Evolutionary conservation across 2,329 filamentous ascomycete genomes (phyloP).

Genomic region (Epichloe glyceriae): DNA sequence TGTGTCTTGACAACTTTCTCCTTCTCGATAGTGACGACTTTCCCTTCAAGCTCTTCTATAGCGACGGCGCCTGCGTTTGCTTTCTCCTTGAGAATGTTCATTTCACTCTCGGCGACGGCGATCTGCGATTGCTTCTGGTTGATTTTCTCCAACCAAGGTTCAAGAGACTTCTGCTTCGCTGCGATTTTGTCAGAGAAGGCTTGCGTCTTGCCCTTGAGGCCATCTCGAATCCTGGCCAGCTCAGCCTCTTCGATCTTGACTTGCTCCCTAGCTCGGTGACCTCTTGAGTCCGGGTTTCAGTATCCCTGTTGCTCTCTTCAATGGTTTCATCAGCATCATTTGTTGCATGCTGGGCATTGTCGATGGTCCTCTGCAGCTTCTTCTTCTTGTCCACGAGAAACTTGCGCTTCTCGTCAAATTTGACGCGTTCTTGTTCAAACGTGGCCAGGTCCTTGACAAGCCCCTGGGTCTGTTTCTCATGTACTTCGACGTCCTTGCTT

Average conservation of each 20-base stretch:
- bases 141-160: conserved; percentile 95
- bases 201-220: conserved; percentile 90
- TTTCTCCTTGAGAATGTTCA: conserved; percentile 81
- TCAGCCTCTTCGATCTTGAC: conserved; percentile 72
- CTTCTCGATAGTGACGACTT: conserved; percentile 61
- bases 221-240: conserved; percentile 69
- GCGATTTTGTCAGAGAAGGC: conserved; percentile 87
- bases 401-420: conserved; percentile 95
- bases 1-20: conserved; percentile 55
- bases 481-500: conserved; percentile 67
- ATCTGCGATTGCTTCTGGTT: conserved; percentile 92
- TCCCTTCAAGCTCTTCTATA: conserved; percentile 69
- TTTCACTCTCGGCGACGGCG: conserved; percentile 86
- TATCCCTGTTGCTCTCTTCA: conserved; percentile 64
- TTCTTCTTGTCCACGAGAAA: conserved; percentile 84
- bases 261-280: conserved; percentile 63
- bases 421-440: conserved; percentile 92
- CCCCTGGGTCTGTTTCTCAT: conserved; percentile 69
- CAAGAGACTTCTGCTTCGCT: conserved; percentile 80
- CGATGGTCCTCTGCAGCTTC: conserved; percentile 82
- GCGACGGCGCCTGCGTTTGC: conserved; percentile 77
- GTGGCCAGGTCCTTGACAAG: conserved; percentile 80
- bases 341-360: conserved; percentile 60
- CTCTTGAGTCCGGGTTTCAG: conserved; percentile 63
- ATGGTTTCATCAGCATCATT: conserved; percentile 67